phyloP scores from a whole-genome alignment of 306 rosid genomes.

The Calophaca sinica region DNA sequence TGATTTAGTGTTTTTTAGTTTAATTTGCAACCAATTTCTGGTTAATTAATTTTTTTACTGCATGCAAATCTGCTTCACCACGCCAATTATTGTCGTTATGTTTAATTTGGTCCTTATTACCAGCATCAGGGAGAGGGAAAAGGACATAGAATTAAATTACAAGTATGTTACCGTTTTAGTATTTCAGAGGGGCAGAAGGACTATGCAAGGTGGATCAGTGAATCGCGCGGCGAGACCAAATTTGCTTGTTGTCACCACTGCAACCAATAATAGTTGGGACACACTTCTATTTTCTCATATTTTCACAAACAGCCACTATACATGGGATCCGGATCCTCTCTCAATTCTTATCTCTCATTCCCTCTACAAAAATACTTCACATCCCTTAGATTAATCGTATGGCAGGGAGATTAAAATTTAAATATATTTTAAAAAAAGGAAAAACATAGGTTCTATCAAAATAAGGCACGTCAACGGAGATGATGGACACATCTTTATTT shows the following conservation, averaged over 20 bases:
- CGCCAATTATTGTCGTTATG: conserved; percentile 32
- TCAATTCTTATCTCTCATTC: no score
- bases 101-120: no score
- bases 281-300: neutral
- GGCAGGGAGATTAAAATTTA: no score
- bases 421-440: no score
- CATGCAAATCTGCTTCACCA: conserved; percentile 17
- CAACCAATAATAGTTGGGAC: conserved; percentile 20
- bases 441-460: no score
- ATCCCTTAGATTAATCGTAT: no score
- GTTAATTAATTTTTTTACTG: neutral
- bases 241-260: conserved; percentile 39
- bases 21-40: neutral
- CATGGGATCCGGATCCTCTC: neutral
- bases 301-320: neutral
- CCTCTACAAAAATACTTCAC: no score
- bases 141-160: no score
- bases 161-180: neutral
- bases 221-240: conserved; percentile 10
- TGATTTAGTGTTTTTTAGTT: neutral
- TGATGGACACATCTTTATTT: no score
- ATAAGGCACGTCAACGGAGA: no score
- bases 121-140: no score
- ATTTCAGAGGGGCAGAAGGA: conserved; percentile 31
- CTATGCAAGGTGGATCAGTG: neutral